These are phyloP conservation scores for Entonaema liquescens DNA, from an alignment of 495 filamentous ascomycete genomes.

Conservation along the genomic window DNA sequence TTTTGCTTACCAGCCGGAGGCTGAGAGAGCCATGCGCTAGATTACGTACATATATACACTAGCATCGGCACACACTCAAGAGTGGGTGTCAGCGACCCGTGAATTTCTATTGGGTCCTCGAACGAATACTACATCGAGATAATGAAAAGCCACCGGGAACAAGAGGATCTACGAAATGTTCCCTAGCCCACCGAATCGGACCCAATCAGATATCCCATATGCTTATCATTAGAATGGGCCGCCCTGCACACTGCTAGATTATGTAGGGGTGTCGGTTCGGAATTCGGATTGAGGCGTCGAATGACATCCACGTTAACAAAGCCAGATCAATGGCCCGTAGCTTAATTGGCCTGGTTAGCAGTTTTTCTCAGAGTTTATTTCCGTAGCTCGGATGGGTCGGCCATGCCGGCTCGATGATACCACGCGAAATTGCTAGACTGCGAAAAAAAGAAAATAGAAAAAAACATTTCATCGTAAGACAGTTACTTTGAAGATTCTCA, in stretches of 20 bases:
- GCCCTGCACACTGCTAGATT: conserved; percentile 10
- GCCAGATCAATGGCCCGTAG: background rate
- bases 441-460: background rate
- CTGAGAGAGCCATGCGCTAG: conserved; percentile 10
- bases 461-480: background rate
- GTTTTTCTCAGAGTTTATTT: conserved; percentile 13
- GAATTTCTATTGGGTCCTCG: conserved; percentile 20
- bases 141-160: background rate
- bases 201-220: conserved; percentile 19
- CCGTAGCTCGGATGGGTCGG: conserved; percentile 11
- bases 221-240: conserved; percentile 23
- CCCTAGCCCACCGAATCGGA: conserved; percentile 10
- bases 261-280: conserved; percentile 4
- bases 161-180: conserved; percentile 19
- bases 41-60: conserved; percentile 26
- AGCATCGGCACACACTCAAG: background rate
- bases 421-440: background rate
- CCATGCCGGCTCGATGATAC: conserved; percentile 1
- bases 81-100: background rate
- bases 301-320: conserved; percentile 5
- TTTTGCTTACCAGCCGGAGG: conserved; percentile 5
- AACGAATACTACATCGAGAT: conserved; percentile 13
- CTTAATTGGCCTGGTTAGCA: background rate
- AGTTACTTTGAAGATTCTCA: background rate
- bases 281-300: conserved; percentile 18